These are phyloP conservation scores for Russula virescens DNA, from an alignment of 768 basidiomycete species.

Conservation along the genomic window DNA sequence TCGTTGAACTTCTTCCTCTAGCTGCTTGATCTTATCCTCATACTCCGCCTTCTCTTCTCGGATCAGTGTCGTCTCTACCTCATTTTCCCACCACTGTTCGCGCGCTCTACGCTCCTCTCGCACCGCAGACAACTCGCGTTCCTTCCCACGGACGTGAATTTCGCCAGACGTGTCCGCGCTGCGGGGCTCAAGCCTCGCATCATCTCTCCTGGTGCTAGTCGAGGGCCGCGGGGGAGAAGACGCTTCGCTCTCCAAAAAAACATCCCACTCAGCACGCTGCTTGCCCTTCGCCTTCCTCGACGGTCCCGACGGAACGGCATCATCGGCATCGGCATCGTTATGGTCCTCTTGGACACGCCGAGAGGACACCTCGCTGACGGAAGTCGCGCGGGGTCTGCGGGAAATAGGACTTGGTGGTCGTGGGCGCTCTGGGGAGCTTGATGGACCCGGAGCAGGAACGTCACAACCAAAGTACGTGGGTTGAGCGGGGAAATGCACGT, in stretches of 20 bases:
- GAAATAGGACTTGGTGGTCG: not conserved
- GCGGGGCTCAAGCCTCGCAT: conserved; percentile 6
- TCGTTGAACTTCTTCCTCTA: conserved; percentile 60
- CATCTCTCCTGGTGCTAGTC: not conserved
- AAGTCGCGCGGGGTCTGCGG: not conserved
- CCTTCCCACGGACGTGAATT: conserved; percentile 50
- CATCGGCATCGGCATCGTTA: not conserved
- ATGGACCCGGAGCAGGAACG: conserved; percentile 12
- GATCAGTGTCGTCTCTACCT: conserved; percentile 31
- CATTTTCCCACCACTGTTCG: conserved; percentile 39
- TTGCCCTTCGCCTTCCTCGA: conserved; percentile 30
- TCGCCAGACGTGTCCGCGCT: conserved; percentile 40
- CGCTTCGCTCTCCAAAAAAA: not conserved
- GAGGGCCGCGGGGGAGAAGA: not conserved
- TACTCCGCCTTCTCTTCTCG: conserved; percentile 47
- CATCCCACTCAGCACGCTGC: conserved; percentile 16
- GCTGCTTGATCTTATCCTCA: conserved; percentile 53
- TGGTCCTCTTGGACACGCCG: not conserved
- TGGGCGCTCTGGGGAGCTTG: conserved; percentile 8
- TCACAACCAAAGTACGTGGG: conserved; percentile 13
- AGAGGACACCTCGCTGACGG: not conserved
- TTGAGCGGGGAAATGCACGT: conserved; percentile 37
- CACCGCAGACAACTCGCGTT: conserved; percentile 55
- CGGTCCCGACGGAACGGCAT: conserved; percentile 5
- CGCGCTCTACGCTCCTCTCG: conserved; percentile 46